phyloP scores from a whole-genome alignment of 441 rosid genomes.

The Syzygium syzygioides region DNA sequence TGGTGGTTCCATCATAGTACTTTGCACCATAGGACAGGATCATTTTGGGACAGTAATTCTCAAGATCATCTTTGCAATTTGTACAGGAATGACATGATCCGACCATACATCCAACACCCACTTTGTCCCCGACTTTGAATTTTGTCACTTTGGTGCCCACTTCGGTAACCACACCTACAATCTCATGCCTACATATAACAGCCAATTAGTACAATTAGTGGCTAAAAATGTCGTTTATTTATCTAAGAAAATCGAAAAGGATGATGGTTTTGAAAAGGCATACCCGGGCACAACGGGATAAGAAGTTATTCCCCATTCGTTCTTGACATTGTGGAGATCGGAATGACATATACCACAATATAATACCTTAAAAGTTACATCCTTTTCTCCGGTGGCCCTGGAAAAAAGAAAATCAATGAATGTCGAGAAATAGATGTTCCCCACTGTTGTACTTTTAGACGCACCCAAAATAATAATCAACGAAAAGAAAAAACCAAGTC shows the following conservation, averaged over 20 bases:
- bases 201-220: not conserved
- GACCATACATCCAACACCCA: not conserved
- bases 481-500: not conserved
- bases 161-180: not conserved
- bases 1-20: not conserved
- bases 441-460: not conserved
- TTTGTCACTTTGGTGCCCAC: not conserved
- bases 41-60: not conserved
- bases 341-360: not conserved
- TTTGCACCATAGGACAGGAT: not conserved
- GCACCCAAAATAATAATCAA: not conserved
- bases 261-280: not conserved
- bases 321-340: not conserved
- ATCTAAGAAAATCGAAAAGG: not conserved
- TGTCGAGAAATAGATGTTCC: not conserved
- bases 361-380: not conserved
- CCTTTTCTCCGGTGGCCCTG: not conserved
- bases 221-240: not conserved
- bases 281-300: not conserved
- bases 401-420: not conserved
- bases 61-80: not conserved
- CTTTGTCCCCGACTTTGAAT: not conserved
- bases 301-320: not conserved
- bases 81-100: not conserved
- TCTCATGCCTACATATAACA: not conserved